phyloP scores from a whole-genome alignment of 192 early-diverging fungal species.

The Coemansia sp. region DNA sequence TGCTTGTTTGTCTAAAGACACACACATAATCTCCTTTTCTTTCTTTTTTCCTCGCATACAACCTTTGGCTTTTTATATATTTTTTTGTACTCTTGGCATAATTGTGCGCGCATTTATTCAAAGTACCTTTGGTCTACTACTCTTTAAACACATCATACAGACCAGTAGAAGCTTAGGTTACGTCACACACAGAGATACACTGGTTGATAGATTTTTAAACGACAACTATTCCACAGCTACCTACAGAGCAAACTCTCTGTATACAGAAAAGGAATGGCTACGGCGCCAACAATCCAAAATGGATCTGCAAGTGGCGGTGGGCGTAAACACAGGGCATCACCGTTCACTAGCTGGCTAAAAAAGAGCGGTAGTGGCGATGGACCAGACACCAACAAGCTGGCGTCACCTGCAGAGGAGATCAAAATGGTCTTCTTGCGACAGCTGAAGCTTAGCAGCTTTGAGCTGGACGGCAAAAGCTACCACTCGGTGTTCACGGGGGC shows the following conservation, averaged over 20 bases:
- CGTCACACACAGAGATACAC: background rate
- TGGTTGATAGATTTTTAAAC: background rate
- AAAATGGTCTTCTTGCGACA: constrained; percentile 51
- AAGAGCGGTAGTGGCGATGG: constrained; percentile 13
- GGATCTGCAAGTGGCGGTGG: background rate
- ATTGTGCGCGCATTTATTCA: no score
- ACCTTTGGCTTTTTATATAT: background rate
- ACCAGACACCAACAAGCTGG: constrained; percentile 47
- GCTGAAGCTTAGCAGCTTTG: constrained; percentile 45
- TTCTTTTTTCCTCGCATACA: background rate
- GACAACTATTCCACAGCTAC: background rate
- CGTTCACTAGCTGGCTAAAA: constrained; percentile 50
- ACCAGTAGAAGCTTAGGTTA: background rate
- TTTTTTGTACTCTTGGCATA: background rate
- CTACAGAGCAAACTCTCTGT: background rate
- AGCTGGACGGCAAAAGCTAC: constrained; percentile 46
- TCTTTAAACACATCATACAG: background rate
- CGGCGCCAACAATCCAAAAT: constrained; percentile 5
- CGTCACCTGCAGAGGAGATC: constrained; percentile 54
- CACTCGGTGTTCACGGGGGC: constrained; percentile 54
- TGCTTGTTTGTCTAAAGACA: constrained; percentile 3
- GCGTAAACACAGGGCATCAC: constrained; percentile 31
- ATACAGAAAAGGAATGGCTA: constrained; percentile 1
- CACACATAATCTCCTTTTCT: background rate
- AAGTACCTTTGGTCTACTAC: no score